These are phyloP conservation scores for Amanita molliuscula DNA, from an alignment of 768 basidiomycete genomes.

Conservation along the genomic window DNA sequence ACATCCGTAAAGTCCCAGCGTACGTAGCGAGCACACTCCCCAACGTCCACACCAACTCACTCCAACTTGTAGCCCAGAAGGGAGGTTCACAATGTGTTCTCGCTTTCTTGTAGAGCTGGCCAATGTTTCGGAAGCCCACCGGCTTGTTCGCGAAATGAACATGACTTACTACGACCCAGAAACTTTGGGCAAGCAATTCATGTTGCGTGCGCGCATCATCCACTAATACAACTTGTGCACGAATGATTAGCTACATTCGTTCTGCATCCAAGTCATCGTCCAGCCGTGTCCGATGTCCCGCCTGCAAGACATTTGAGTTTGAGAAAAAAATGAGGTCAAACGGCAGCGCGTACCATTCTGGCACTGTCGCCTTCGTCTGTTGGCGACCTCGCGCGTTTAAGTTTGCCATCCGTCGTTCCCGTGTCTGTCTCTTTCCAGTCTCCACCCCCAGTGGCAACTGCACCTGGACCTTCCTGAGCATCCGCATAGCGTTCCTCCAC, in stretches of 20 bases:
- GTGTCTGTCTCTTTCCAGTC: conserved; percentile 72
- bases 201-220: conserved; percentile 37
- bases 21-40: conserved; percentile 21
- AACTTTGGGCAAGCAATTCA: conserved; percentile 25
- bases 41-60: not conserved
- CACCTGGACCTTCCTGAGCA: conserved; percentile 67
- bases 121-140: conserved; percentile 58
- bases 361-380: conserved; percentile 60
- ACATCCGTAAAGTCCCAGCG: conserved; percentile 40
- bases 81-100: conserved; percentile 33
- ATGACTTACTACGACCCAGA: conserved; percentile 37
- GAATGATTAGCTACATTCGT: conserved; percentile 43
- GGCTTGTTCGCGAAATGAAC: conserved; percentile 53
- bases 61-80: conserved; percentile 20
- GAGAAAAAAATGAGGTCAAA: not conserved
- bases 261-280: conserved; percentile 62
- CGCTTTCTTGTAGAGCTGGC: conserved; percentile 46
- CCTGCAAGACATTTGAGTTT: conserved; percentile 5
- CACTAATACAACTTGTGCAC: conserved; percentile 22
- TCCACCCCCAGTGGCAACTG: conserved; percentile 74
- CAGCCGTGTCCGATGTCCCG: conserved; percentile 51
- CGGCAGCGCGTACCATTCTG: conserved; percentile 38
- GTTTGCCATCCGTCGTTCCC: conserved; percentile 24
- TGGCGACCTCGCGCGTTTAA: conserved; percentile 69
- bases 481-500: conserved; percentile 85